A percentile compares a stretch with the other conserved stretches of the same genome.
Conservation (phyloP, 192 early-diverging fungal genomes). For the Mortierella claussenii region DNA sequence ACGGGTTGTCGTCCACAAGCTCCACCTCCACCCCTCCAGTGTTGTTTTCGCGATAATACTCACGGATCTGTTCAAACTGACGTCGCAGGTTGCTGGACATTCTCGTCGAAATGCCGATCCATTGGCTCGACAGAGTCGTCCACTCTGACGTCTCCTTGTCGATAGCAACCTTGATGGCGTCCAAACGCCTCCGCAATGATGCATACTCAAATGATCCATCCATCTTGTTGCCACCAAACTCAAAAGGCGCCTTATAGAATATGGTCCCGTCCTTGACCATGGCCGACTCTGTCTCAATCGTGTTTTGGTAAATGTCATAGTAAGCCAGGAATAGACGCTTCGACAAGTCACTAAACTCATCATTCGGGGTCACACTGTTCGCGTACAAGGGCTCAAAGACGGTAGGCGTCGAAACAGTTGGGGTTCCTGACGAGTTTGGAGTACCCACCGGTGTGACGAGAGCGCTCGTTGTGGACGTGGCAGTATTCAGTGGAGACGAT, state of each 20-base stretch:
- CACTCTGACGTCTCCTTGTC: constrained; percentile 62
- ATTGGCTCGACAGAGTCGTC: constrained; percentile 53
- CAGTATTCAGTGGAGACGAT: constrained; percentile 17
- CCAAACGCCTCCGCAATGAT: constrained; percentile 56
- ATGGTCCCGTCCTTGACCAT: constrained; percentile 57
- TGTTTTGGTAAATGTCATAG: constrained; percentile 63
- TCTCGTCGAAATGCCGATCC: constrained; percentile 60
- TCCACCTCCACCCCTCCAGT: constrained; percentile 60
- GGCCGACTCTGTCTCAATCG: constrained; percentile 55
- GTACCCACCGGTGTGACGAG: constrained; percentile 36
- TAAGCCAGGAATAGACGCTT: constrained; percentile 68
- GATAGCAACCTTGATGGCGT: constrained; percentile 53
- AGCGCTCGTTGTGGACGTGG: constrained; percentile 11
- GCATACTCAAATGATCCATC: constrained; percentile 59
- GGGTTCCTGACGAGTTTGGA: constrained; percentile 34
- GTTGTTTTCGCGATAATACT: constrained; percentile 56
- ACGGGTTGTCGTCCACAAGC: constrained; percentile 63
- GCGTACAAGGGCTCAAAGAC: constrained; percentile 56
- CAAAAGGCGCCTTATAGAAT: constrained; percentile 61
- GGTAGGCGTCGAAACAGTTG: constrained; percentile 12
- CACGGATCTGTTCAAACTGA: constrained; percentile 67
- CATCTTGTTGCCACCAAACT: constrained; percentile 63
- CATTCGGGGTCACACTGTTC: constrained; percentile 36
- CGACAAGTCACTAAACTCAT: constrained; percentile 63
- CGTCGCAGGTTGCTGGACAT: constrained; percentile 64